These are phyloP conservation scores for Arabis alpina DNA, from an alignment of 345 rosid genomes.

Conservation along the genomic window DNA sequence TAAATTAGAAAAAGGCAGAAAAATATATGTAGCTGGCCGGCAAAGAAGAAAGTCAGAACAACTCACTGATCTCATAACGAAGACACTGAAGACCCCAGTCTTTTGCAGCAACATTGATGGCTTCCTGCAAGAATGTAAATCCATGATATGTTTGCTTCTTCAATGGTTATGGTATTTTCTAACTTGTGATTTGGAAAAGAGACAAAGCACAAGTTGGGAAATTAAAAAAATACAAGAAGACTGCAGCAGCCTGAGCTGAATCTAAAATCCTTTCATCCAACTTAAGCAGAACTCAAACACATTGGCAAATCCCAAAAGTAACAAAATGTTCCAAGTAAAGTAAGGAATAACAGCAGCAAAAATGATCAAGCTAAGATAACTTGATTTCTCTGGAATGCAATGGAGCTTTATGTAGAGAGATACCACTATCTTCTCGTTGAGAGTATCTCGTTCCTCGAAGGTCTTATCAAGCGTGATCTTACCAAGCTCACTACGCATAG, in stretches of 20 bases:
- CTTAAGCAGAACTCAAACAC: slow-evolving; percentile 11
- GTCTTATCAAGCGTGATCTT: slow-evolving; percentile 98
- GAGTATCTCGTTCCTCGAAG: slow-evolving; percentile 92
- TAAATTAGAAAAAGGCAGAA: slow-evolving; percentile 25
- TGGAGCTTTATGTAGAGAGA: neutral
- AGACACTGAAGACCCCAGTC: slow-evolving; percentile 97
- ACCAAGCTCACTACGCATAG: slow-evolving; percentile 99
- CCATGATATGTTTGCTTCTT: slow-evolving; percentile 17
- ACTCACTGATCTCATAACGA: slow-evolving; percentile 95
- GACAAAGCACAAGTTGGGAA: neutral
- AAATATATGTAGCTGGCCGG: slow-evolving; percentile 1
- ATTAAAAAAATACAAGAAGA: slow-evolving; percentile 1
- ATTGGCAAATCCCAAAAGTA: neutral
- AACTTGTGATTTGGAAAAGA: slow-evolving; percentile 1
- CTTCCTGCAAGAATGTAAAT: slow-evolving; percentile 55
- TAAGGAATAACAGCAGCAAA: no score
- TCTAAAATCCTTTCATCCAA: slow-evolving; percentile 1
- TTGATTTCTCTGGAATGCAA: neutral
- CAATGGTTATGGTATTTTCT: no score
- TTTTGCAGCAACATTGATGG: slow-evolving; percentile 90
- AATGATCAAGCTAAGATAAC: no score
- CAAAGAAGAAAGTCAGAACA: slow-evolving; percentile 15
- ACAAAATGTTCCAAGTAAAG: neutral
- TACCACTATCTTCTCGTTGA: slow-evolving; percentile 96
- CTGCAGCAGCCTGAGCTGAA: no score